These are phyloP conservation scores for Naumovozyma dairenensis DNA, from an alignment of 805 yeast species.

Conservation along the genomic window DNA sequence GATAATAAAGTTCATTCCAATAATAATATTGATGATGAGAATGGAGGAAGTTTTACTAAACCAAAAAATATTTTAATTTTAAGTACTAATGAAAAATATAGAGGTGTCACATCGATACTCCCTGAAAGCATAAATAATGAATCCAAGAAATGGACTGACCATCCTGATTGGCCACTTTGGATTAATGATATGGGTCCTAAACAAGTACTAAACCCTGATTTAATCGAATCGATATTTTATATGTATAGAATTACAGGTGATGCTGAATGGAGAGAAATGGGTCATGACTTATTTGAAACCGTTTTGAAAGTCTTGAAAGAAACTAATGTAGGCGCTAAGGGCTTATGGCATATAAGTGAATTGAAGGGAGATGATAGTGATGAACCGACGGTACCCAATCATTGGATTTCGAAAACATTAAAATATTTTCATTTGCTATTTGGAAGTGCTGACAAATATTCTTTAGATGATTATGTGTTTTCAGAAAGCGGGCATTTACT, in stretches of 20 bases:
- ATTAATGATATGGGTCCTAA: conserved; percentile 28
- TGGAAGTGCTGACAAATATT: conserved; percentile 34
- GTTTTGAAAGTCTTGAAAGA: conserved; percentile 26
- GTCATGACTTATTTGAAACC: conserved; percentile 39
- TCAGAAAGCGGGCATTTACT: conserved; percentile 60
- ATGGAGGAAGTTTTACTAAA: not conserved
- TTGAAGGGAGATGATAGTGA: conserved; percentile 29
- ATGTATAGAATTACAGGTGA: conserved; percentile 55
- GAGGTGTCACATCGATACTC: conserved; percentile 1
- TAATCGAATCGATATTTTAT: conserved; percentile 50
- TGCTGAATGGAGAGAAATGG: conserved; percentile 44
- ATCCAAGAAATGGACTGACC: conserved; percentile 13
- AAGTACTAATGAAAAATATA: conserved; percentile 4
- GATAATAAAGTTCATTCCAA: not conserved
- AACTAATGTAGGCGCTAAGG: conserved; percentile 30
- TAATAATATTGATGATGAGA: conserved; percentile 1
- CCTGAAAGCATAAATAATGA: conserved; percentile 7
- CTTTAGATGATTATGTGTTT: conserved; percentile 45
- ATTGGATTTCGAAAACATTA: conserved; percentile 51
- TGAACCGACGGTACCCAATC: conserved; percentile 31
- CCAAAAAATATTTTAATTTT: not conserved
- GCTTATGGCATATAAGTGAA: conserved; percentile 32
- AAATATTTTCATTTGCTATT: conserved; percentile 46
- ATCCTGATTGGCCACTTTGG: conserved; percentile 28
- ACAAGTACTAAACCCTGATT: conserved; percentile 48